These are phyloP conservation scores for Prillingera fragicola DNA, from an alignment of 1,284 basidiomycete genomes.

Conservation along the genomic window DNA sequence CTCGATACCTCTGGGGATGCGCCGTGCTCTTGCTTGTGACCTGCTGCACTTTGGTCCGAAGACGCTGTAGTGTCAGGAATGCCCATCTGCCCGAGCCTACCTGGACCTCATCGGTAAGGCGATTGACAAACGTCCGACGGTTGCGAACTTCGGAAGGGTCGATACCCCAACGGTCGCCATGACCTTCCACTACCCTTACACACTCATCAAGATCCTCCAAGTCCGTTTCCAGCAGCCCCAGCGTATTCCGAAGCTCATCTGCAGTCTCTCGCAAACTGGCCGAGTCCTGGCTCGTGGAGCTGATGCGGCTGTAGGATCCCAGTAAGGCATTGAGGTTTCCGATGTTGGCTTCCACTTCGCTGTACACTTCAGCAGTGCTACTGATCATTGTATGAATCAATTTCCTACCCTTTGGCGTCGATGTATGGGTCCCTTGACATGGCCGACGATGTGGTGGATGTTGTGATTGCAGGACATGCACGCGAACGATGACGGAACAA, in stretches of 20 bases:
- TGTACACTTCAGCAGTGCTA: slow-evolving; percentile 10
- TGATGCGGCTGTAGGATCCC: slow-evolving; percentile 22
- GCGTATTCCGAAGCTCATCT: slow-evolving; percentile 64
- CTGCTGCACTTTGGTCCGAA: neutral
- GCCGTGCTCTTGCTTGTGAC: neutral
- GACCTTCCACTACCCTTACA: slow-evolving; percentile 74
- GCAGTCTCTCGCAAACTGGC: slow-evolving; percentile 19
- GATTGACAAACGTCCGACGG: slow-evolving; percentile 65
- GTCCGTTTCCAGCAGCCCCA: slow-evolving; percentile 72
- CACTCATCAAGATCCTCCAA: slow-evolving; percentile 82
- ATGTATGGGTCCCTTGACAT: slow-evolving; percentile 45
- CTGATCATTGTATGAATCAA: neutral
- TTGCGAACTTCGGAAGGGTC: slow-evolving; percentile 65
- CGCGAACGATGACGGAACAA: slow-evolving; percentile 1
- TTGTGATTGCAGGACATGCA: neutral
- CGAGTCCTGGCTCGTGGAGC: slow-evolving; percentile 1
- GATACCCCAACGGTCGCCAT: slow-evolving; percentile 75
- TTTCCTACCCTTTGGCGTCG: slow-evolving; percentile 38
- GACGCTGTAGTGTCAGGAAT: slow-evolving; percentile 3
- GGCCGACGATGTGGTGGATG: neutral
- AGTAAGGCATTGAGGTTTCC: slow-evolving; percentile 27
- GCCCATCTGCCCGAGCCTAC: slow-evolving; percentile 51
- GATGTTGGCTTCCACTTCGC: slow-evolving; percentile 40
- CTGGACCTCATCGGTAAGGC: slow-evolving; percentile 67
- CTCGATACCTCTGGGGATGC: neutral